Conservation (phyloP, 768 basidiomycete species). For the Kwoniella newhampshirensis region DNA sequence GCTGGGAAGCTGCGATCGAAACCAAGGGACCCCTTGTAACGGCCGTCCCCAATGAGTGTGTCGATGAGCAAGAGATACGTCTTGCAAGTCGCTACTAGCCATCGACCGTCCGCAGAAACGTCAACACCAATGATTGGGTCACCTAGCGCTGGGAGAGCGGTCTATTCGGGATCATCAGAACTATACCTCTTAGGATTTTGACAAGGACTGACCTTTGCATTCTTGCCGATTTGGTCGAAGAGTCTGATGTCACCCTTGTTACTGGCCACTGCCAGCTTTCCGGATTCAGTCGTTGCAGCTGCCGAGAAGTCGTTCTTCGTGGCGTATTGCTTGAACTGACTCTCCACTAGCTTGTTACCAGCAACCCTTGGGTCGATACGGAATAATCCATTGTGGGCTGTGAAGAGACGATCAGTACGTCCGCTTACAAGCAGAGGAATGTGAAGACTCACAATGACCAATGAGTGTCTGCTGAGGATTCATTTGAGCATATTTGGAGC, state of each 20-base stretch:
- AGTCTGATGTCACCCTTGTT: slow-evolving; percentile 95
- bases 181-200: background rate
- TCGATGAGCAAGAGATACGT: slow-evolving; percentile 92
- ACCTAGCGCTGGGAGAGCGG: slow-evolving; percentile 88
- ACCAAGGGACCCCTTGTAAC: slow-evolving; percentile 75
- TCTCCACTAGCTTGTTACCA: slow-evolving; percentile 89
- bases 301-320: slow-evolving; percentile 94
- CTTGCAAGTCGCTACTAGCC: slow-evolving; percentile 92
- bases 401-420: background rate
- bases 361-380: slow-evolving; percentile 93
- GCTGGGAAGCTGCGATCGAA: slow-evolving; percentile 97
- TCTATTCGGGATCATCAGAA: slow-evolving; percentile 54
- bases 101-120: slow-evolving; percentile 88
- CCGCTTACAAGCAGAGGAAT: background rate
- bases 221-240: slow-evolving; percentile 95
- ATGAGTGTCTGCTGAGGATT: slow-evolving; percentile 89
- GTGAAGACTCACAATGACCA: slow-evolving; percentile 58
- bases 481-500: slow-evolving; percentile 87
- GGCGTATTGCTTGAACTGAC: slow-evolving; percentile 92
- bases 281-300: slow-evolving; percentile 78
- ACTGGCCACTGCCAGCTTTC: slow-evolving; percentile 87
- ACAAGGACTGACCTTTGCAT: slow-evolving; percentile 65
- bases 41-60: slow-evolving; percentile 87
- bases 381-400: slow-evolving; percentile 92
- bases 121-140: slow-evolving; percentile 95